These are phyloP conservation scores for Fonsecaea multimorphosa DNA, from an alignment of 2,329 filamentous ascomycete genomes.

Conservation along the genomic window DNA sequence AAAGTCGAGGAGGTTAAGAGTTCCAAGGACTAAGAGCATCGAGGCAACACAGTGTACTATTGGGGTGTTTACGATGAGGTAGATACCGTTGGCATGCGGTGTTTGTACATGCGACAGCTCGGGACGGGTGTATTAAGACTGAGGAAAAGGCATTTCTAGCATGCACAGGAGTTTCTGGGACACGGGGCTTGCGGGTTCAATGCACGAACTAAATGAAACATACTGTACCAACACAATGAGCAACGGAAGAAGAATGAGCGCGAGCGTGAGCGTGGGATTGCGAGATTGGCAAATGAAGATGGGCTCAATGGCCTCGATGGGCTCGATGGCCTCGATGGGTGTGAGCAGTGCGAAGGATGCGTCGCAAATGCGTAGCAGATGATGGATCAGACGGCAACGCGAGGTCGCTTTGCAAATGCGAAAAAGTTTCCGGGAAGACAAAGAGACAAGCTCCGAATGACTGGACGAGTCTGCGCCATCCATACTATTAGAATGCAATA, in stretches of 20 bases:
- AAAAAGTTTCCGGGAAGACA: too few relatives aligned
- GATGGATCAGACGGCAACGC: too few relatives aligned
- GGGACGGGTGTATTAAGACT: not conserved
- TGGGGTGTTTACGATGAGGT: not conserved
- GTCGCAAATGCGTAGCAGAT: too few relatives aligned
- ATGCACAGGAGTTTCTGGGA: not conserved
- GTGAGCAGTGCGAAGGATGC: not conserved
- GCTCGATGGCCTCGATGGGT: too few relatives aligned
- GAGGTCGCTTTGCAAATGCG: too few relatives aligned
- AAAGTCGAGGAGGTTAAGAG: constrained; percentile 62
- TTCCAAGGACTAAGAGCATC: constrained; percentile 26
- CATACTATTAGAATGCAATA: too few relatives aligned
- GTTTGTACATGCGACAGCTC: not conserved
- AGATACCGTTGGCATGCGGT: too few relatives aligned
- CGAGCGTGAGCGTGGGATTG: too few relatives aligned
- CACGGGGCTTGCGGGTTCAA: not conserved
- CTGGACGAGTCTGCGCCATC: too few relatives aligned
- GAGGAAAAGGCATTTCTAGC: not conserved
- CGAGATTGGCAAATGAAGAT: not conserved
- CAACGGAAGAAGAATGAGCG: not conserved
- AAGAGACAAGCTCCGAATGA: too few relatives aligned
- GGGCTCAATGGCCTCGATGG: not conserved
- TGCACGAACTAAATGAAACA: not conserved
- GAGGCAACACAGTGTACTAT: not conserved
- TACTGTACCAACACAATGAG: not conserved